These are phyloP conservation scores for Pluteus cervinus DNA, from an alignment of 768 basidiomycete genomes.

Conservation along the genomic window DNA sequence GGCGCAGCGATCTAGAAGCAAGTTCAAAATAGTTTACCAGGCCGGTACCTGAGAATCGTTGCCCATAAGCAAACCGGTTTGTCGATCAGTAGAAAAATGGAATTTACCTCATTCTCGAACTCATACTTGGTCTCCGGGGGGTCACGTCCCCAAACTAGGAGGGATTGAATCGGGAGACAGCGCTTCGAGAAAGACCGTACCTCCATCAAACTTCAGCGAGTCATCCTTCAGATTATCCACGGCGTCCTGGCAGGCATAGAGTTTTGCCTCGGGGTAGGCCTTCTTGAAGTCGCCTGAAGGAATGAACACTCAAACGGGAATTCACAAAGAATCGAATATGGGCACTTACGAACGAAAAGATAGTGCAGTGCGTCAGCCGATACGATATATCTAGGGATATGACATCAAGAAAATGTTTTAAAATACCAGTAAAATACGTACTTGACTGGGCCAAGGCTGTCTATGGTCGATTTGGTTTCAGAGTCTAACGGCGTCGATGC, in stretches of 20 bases:
- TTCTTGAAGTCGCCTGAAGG: constrained; percentile 53
- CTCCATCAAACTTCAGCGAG: constrained; percentile 55
- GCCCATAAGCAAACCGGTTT: neutral
- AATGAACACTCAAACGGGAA: constrained; percentile 5
- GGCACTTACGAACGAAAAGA: constrained; percentile 45
- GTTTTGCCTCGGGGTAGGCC: constrained; percentile 63
- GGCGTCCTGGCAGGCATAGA: constrained; percentile 61
- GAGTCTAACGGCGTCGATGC: constrained; percentile 69
- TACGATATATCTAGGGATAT: constrained; percentile 45
- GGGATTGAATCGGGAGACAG: neutral
- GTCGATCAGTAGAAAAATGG: neutral
- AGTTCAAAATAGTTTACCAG: too few relatives aligned
- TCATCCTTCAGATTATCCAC: constrained; percentile 45
- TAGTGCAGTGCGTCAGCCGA: constrained; percentile 54
- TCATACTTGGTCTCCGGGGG: constrained; percentile 63
- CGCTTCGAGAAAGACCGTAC: constrained; percentile 26
- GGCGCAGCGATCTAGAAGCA: too few relatives aligned
- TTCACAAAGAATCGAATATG: neutral
- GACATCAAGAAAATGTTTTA: neutral
- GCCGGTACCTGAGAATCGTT: too few relatives aligned
- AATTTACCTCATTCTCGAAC: constrained; percentile 59
- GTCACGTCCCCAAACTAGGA: constrained; percentile 55
- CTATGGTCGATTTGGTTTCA: constrained; percentile 57
- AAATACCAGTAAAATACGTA: constrained; percentile 18
- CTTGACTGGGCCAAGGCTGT: constrained; percentile 66